Evolutionary conservation across 345 rosid species (phyloP).

Genomic region (Aegle marmelos): DNA sequence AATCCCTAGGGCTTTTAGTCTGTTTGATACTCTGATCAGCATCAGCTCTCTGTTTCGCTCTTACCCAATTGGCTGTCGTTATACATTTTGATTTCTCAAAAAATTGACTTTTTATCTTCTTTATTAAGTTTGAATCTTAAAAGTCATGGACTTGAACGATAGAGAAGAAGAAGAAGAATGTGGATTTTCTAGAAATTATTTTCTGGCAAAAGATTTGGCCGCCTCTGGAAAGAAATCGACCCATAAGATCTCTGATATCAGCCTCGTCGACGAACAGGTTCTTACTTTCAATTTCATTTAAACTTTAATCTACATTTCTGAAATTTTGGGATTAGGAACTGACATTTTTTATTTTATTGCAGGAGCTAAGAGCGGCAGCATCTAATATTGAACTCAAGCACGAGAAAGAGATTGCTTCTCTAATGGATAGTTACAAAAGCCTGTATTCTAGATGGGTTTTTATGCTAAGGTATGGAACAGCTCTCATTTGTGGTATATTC

Average conservation of each 20-base stretch:
- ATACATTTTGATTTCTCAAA: background rate
- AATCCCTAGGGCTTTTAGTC: background rate
- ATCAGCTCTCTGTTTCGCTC: background rate
- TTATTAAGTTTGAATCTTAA: background rate
- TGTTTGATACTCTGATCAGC: background rate
- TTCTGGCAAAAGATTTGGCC: constrained; percentile 74
- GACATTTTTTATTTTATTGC: constrained; percentile 2
- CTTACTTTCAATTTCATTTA: background rate
- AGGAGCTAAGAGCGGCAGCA: constrained; percentile 72
- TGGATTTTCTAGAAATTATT: constrained; percentile 88
- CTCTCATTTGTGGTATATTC: background rate
- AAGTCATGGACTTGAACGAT: constrained; percentile 41
- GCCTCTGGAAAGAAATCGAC: constrained; percentile 59
- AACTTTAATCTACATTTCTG: background rate
- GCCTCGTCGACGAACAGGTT: constrained; percentile 82
- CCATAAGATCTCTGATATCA: constrained; percentile 66
- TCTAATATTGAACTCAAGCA: constrained; percentile 60
- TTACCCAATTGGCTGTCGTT: background rate
- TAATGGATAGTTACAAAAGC: constrained; percentile 55
- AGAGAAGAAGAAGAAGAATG: constrained; percentile 71
- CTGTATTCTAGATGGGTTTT: constrained; percentile 71
- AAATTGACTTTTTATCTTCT: background rate
- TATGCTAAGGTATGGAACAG: constrained; percentile 49
- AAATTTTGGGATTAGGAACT: background rate
- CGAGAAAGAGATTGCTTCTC: constrained; percentile 49